phyloP scores from a whole-genome alignment of 805 yeast genomes.

The Citeromyces matritensis region DNA sequence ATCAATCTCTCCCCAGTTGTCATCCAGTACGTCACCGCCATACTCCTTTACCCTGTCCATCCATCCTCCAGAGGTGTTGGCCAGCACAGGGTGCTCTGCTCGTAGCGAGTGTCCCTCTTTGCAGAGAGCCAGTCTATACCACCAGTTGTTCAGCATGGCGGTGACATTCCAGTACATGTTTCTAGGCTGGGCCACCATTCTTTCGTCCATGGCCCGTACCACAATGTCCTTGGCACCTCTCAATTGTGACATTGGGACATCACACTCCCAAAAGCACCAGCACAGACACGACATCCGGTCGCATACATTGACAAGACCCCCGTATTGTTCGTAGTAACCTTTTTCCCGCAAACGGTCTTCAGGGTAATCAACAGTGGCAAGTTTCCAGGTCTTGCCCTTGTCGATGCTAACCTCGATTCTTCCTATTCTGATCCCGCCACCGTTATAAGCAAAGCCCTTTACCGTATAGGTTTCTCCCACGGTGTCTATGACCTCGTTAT shows the following conservation, averaged over 20 bases:
- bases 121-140: slow-evolving; percentile 16
- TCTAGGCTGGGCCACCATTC: slow-evolving; percentile 19
- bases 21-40: slow-evolving; percentile 14
- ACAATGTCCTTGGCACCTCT: slow-evolving; percentile 12
- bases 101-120: background rate
- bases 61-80: slow-evolving; percentile 16
- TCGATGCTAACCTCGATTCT: slow-evolving; percentile 17
- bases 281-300: slow-evolving; percentile 16
- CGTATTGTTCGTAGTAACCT: slow-evolving; percentile 14
- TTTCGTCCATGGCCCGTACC: slow-evolving; percentile 19
- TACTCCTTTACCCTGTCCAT: slow-evolving; percentile 17
- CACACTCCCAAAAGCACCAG: slow-evolving; percentile 19
- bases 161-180: slow-evolving; percentile 22
- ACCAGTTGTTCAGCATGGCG: slow-evolving; percentile 20
- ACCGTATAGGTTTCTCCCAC: slow-evolving; percentile 9
- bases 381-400: slow-evolving; percentile 14
- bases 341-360: slow-evolving; percentile 16
- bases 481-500: slow-evolving; percentile 7
- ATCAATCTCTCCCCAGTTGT: slow-evolving; percentile 16
- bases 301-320: slow-evolving; percentile 17
- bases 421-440: slow-evolving; percentile 18
- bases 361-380: slow-evolving; percentile 15
- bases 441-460: slow-evolving; percentile 19
- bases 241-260: slow-evolving; percentile 8
- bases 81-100: slow-evolving; percentile 11